Base-by-base conservation (phyloP, 441 rosid species). In the Flueggea neowawraea region DNA sequence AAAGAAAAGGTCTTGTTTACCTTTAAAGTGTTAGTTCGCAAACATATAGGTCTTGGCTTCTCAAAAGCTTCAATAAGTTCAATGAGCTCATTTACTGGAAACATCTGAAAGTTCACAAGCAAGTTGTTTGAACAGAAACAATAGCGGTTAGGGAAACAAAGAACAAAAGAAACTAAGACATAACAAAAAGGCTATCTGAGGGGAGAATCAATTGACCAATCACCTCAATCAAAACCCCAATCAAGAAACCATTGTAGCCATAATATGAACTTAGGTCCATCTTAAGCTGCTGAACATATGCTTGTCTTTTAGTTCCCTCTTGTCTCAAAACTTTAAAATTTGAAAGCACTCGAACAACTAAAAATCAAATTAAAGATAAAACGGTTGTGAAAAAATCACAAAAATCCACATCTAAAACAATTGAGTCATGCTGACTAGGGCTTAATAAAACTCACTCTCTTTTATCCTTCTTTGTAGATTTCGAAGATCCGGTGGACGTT, bases 11-110 rank as follows among this genome's bases (percentile, higher is more conserved):
- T 2, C 45, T 28, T 63, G 16, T 61, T 72, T 53, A 91, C 99
- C 97, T 84, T 89, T 57, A 94, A 80, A 57, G 99, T 94, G 80
- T 94, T 94, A 4, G 97, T 86, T 36, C 99, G 80, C 57, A 94
- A 75, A 65, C 96, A 89, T 49, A 85, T 83, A 75, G 99, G 99
- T 59, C 99, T 79, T 66, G 86, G 84, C 86, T 84, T 91, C 80
- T 94, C 99, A 77, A 77, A 89, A 70, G 96, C 84, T 83, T 91
- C 92, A 54, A 94, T 77, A 54, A 91, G 89, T 69, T 91, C 96
- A 82, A 85, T 75, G 52, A 94, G 95, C 76, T 94, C 99, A 71
- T 87, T 91, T 28, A 83, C 86, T 13, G 95, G 95, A 80, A 94
- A 91, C 97, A 94, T 89, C 99, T 94, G 84, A 45, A 62, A 66